A percentile compares a stretch with the other conserved stretches of the same genome.
Conservation (phyloP, 345 rosid species). For the Pistacia atlantica region DNA sequence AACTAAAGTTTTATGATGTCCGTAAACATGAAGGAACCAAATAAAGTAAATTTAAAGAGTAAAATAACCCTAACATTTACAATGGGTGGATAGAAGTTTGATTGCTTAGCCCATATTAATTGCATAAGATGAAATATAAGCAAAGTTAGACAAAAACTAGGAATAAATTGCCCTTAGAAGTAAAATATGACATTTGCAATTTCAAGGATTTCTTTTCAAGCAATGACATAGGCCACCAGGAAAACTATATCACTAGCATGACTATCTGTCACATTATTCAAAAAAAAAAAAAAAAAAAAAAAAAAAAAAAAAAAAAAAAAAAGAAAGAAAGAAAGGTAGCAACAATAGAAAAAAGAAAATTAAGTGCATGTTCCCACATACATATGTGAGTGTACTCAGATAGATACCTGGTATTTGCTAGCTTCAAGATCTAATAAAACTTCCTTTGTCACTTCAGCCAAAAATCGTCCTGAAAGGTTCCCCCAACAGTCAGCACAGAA, state of each 20-base stretch:
- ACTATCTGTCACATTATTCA: no score
- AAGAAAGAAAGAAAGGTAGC: no score
- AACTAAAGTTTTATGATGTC: background rate
- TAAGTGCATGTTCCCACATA: background rate
- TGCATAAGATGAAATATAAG: no score
- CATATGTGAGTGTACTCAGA: background rate
- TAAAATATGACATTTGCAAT: no score
- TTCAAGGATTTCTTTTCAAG: no score
- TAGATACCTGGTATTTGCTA: constrained; percentile 54
- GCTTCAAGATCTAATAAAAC: constrained; percentile 58
- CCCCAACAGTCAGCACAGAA: constrained; percentile 13
- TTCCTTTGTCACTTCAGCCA: constrained; percentile 56
- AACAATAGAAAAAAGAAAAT: background rate
- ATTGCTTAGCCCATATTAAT: background rate
- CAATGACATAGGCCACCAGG: no score
- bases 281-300: background rate
- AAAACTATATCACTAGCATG: no score
- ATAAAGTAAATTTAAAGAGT: background rate
- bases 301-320: background rate
- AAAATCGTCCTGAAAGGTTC: constrained; percentile 46
- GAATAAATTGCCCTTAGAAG: no score
- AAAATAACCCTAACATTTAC: background rate
- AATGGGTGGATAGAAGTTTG: background rate
- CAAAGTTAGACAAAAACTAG: no score
- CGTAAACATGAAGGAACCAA: background rate